These are phyloP conservation scores for Tympanopsis confertula DNA, from an alignment of 2,329 filamentous ascomycete genomes.

Conservation along the genomic window DNA sequence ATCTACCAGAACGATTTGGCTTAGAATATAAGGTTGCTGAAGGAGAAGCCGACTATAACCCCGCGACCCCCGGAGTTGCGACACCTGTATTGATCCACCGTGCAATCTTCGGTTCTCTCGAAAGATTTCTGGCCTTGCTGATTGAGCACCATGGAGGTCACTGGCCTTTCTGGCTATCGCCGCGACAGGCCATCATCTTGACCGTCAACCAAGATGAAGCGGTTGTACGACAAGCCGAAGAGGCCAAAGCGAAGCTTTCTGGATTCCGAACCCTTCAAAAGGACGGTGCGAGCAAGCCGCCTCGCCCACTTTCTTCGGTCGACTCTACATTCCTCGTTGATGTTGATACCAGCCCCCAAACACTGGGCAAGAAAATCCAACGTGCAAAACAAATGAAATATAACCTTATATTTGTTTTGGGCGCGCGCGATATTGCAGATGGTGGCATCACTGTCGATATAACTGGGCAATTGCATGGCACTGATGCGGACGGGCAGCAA, in stretches of 20 bases:
- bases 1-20: conserved; percentile 39
- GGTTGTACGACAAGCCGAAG: conserved; percentile 17
- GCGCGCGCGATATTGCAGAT: conserved; percentile 24
- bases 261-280: conserved; percentile 17
- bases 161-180: conserved; percentile 45
- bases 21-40: conserved; percentile 30
- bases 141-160: conserved; percentile 40
- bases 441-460: conserved; percentile 12
- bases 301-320: conserved; percentile 21
- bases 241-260: conserved; percentile 20
- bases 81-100: conserved; percentile 40
- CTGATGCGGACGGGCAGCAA: not conserved
- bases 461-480: not conserved
- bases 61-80: conserved; percentile 15
- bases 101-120: conserved; percentile 41
- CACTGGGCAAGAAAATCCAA: conserved; percentile 37
- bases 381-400: conserved; percentile 37
- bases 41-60: not conserved
- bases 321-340: conserved; percentile 34
- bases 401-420: conserved; percentile 39
- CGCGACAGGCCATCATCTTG: conserved; percentile 36
- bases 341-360: conserved; percentile 29
- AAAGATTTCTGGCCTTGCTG: conserved; percentile 41
- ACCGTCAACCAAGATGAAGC: conserved; percentile 31
- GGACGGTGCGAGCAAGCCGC: conserved; percentile 7